phyloP scores from a whole-genome alignment of 2,329 filamentous ascomycete species.

The Botrytis deweyae region DNA sequence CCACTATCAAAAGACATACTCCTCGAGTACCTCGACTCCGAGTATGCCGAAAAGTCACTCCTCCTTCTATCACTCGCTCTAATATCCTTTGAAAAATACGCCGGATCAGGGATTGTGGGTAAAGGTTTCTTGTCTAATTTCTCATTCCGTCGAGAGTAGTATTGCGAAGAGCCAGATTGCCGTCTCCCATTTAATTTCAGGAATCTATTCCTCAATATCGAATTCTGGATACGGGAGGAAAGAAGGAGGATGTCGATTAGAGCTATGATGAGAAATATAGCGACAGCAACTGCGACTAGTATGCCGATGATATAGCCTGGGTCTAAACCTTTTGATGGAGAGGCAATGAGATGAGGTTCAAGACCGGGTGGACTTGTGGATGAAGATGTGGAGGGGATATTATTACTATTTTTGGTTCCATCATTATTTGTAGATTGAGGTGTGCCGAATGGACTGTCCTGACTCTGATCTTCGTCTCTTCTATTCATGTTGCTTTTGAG shows the following conservation, averaged over 20 bases:
- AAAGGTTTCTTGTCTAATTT: not conserved
- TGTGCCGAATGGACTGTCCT: constrained; percentile 1
- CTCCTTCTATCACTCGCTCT: not conserved
- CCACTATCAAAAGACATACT: constrained; percentile 3
- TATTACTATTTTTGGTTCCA: not conserved
- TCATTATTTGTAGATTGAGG: not conserved
- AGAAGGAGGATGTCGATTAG: constrained; percentile 10
- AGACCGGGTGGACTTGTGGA: not conserved
- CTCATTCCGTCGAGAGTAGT: not conserved
- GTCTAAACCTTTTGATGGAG: not conserved
- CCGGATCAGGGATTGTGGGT: not conserved
- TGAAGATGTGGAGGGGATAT: not conserved
- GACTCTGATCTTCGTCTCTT: constrained; percentile 11
- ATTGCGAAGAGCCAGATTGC: not conserved
- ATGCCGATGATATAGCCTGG: constrained; percentile 8
- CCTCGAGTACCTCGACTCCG: constrained; percentile 10
- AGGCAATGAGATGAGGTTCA: not conserved
- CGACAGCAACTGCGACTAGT: not conserved
- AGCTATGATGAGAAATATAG: not conserved
- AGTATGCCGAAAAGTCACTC: not conserved
- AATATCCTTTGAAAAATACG: not conserved
- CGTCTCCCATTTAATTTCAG: not conserved
- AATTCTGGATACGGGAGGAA: not conserved
- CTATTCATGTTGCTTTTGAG: not conserved
- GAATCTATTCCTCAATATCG: not conserved